These are phyloP conservation scores for Tulasnella sp. DNA, from an alignment of 768 basidiomycete genomes.

Conservation along the genomic window DNA sequence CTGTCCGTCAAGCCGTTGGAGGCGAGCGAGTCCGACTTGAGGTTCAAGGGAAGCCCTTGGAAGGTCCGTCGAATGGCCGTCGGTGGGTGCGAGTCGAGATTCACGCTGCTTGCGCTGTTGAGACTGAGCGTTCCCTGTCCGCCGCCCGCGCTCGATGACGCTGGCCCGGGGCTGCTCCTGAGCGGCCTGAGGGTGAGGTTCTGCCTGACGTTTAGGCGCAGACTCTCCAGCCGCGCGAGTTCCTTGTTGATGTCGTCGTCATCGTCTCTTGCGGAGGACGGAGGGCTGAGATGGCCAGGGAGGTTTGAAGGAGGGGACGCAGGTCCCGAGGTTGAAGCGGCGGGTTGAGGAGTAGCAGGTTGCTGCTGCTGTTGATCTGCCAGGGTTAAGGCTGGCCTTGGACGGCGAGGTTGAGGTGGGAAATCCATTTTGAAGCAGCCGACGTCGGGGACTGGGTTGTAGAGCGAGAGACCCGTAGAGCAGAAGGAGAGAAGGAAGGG, in stretches of 20 bases:
- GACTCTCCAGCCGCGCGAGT: slow-evolving; percentile 60
- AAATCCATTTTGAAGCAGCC: background rate
- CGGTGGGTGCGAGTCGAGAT: slow-evolving; percentile 42
- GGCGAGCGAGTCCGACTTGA: background rate
- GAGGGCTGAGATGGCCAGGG: background rate
- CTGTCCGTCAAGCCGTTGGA: slow-evolving; percentile 41
- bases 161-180: background rate
- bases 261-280: background rate
- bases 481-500: background rate
- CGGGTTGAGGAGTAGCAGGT: background rate
- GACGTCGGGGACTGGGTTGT: background rate
- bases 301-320: background rate
- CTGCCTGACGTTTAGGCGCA: slow-evolving; percentile 67
- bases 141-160: slow-evolving; percentile 9
- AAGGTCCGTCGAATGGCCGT: slow-evolving; percentile 48
- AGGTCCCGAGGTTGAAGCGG: background rate
- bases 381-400: background rate
- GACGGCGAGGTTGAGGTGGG: slow-evolving; percentile 4
- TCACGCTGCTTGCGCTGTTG: background rate
- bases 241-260: slow-evolving; percentile 64
- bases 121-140: background rate
- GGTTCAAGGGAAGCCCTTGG: slow-evolving; percentile 25
- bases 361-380: background rate
- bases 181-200: slow-evolving; percentile 78
- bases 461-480: background rate